phyloP scores from a whole-genome alignment of 2,329 filamentous ascomycete species.

The Trichoderma sp. region DNA sequence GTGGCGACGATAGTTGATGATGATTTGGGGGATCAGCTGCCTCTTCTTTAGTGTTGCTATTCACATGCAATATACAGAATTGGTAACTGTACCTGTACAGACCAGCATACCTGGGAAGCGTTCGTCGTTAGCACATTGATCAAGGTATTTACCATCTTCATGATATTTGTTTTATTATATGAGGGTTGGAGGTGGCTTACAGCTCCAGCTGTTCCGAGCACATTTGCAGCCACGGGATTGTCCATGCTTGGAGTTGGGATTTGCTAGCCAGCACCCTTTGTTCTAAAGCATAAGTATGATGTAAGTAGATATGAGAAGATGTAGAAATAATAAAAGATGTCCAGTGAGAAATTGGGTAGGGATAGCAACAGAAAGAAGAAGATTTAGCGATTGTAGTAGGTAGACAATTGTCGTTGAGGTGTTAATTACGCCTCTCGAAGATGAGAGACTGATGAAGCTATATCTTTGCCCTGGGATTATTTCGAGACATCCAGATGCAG shows the following conservation, averaged over 20 bases:
- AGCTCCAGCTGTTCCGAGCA: slow-evolving; percentile 58
- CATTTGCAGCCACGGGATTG: slow-evolving; percentile 52
- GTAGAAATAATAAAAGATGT: too few species aligned
- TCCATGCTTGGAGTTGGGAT: slow-evolving; percentile 41
- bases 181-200: slow-evolving; percentile 33
- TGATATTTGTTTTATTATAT: too few species aligned
- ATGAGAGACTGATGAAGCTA: background rate
- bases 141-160: too few species aligned
- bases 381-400: too few species aligned
- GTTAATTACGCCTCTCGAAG: too few species aligned
- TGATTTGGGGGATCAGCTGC: slow-evolving; percentile 65
- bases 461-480: background rate
- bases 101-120: slow-evolving; percentile 54
- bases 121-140: background rate
- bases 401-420: too few species aligned
- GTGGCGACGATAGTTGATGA: slow-evolving; percentile 64
- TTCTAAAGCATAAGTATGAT: too few species aligned
- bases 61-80: background rate
- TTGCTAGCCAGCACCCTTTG: too few species aligned
- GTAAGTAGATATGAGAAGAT: too few species aligned
- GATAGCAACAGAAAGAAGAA: too few species aligned
- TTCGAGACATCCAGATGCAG: too few species aligned
- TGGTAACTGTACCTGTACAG: slow-evolving; percentile 48
- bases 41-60: background rate
- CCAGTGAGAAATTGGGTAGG: too few species aligned